These are phyloP conservation scores for Arachis stenosperma DNA, from an alignment of 306 rosid species.

Conservation along the genomic window DNA sequence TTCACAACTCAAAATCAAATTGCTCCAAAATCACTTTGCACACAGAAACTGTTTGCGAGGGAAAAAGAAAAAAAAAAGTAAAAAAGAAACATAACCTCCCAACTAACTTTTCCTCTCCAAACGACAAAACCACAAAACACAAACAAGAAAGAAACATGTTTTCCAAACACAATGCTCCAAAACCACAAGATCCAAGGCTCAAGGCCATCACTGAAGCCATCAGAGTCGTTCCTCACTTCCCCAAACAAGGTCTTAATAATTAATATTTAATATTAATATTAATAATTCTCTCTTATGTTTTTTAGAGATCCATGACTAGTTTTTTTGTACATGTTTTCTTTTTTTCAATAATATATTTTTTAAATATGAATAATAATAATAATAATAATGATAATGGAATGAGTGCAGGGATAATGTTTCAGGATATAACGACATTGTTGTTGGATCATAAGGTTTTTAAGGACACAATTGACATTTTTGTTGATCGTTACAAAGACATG, in stretches of 20 bases:
- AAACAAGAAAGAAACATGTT: constrained; percentile 47
- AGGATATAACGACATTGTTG: constrained; percentile 7
- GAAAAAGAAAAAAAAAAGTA: constrained; percentile 7
- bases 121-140: neutral
- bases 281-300: neutral
- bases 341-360: neutral
- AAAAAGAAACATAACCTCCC: constrained; percentile 15
- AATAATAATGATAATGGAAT: neutral
- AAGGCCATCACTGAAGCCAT: constrained; percentile 1
- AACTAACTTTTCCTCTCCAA: constrained; percentile 9
- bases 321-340: neutral
- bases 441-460: constrained; percentile 3
- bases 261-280: neutral
- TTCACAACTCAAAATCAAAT: constrained; percentile 16
- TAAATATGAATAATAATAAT: neutral
- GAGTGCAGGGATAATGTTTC: neutral
- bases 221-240: constrained; percentile 1
- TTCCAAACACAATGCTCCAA: constrained; percentile 69
- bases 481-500: constrained; percentile 1
- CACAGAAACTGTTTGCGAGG: constrained; percentile 37
- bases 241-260: neutral
- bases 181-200: constrained; percentile 13
- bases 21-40: constrained; percentile 28
- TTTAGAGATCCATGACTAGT: neutral
- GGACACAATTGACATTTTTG: constrained; percentile 7